Evolutionary conservation across 2,329 filamentous ascomycete species (phyloP).

Genomic region (Cytospora leucostoma): DNA sequence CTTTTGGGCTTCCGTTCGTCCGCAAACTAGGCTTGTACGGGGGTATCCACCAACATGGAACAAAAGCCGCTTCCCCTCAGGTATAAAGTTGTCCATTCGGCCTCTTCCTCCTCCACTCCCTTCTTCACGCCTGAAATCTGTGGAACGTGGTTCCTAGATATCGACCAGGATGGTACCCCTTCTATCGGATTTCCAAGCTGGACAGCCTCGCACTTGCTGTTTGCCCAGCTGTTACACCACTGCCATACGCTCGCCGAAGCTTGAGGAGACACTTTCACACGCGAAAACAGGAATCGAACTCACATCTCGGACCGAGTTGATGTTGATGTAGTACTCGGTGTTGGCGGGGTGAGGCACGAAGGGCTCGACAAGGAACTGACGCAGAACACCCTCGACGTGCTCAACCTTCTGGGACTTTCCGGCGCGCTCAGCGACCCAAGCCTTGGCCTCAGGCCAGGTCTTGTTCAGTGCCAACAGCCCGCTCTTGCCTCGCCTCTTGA

Average conservation of each 20-base stretch:
- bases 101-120: background rate
- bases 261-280: slow-evolving; percentile 8
- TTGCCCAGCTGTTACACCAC: slow-evolving; percentile 3
- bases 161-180: background rate
- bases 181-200: background rate
- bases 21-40: slow-evolving; percentile 21
- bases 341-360: slow-evolving; percentile 94
- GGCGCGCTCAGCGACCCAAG: slow-evolving; percentile 90
- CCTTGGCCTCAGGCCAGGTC: slow-evolving; percentile 89
- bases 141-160: background rate
- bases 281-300: slow-evolving; percentile 43
- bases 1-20: slow-evolving; percentile 27
- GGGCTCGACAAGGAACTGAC: slow-evolving; percentile 96
- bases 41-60: slow-evolving; percentile 26
- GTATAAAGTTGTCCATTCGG: slow-evolving; percentile 10
- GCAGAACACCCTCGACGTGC: slow-evolving; percentile 82
- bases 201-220: slow-evolving; percentile 22
- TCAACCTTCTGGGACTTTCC: slow-evolving; percentile 93
- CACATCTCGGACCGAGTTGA: slow-evolving; percentile 99
- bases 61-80: slow-evolving; percentile 13
- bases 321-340: slow-evolving; percentile 99
- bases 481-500: slow-evolving; percentile 99
- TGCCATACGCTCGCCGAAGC: slow-evolving; percentile 11
- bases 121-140: background rate
- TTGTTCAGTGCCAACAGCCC: slow-evolving; percentile 96